phyloP scores from a whole-genome alignment of 2,329 filamentous ascomycete genomes.

The Sclerotinia sclerotiorum region DNA sequence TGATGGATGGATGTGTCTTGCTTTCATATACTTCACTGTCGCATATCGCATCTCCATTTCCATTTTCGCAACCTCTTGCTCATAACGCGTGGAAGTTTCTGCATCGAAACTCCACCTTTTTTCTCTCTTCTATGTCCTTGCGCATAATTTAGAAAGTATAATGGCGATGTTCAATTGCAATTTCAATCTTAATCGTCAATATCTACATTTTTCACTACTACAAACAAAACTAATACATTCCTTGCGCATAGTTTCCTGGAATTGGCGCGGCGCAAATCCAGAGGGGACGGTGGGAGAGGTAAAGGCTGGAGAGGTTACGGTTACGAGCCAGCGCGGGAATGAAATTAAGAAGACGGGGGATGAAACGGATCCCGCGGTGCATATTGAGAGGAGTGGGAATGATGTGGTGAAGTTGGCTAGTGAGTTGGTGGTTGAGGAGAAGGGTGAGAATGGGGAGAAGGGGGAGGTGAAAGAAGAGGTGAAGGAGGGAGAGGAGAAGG shows the following conservation, averaged over 20 bases:
- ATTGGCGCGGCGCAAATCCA: constrained; percentile 56
- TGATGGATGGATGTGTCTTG: not conserved
- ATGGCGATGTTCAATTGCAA: constrained; percentile 5
- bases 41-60: not conserved
- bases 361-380: constrained; percentile 60
- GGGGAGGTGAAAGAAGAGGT: constrained; percentile 35
- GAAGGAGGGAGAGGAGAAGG: not conserved
- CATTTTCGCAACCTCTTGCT: not conserved
- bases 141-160: not conserved
- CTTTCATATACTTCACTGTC: not conserved
- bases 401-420: constrained; percentile 64
- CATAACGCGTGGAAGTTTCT: not conserved
- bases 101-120: not conserved
- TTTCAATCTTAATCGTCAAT: not conserved
- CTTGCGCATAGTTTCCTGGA: constrained; percentile 56
- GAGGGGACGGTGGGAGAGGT: constrained; percentile 57
- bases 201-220: not conserved
- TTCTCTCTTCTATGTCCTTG: not conserved
- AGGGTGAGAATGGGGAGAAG: constrained; percentile 31
- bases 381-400: constrained; percentile 58
- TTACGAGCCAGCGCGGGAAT: constrained; percentile 62
- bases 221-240: not conserved
- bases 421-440: constrained; percentile 53
- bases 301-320: constrained; percentile 59
- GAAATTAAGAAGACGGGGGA: constrained; percentile 63